Evolutionary conservation across 345 rosid species (phyloP).

Genomic region (Psidium guajava): DNA sequence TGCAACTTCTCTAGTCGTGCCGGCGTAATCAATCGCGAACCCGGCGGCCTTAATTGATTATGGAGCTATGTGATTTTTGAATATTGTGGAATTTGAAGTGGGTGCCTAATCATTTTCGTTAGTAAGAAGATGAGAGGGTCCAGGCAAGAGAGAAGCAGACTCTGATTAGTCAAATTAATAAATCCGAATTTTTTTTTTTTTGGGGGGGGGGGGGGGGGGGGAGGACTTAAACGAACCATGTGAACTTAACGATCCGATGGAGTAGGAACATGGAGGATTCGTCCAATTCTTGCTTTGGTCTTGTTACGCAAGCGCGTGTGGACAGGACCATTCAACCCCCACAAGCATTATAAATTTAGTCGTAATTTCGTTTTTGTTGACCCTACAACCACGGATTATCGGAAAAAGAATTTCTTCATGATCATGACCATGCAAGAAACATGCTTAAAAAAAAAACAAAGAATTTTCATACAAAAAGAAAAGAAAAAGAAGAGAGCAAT

Average conservation of each 20-base stretch:
- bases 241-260: no score
- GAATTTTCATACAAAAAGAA: no score
- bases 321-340: background rate
- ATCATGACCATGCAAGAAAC: background rate
- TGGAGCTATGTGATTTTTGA: background rate
- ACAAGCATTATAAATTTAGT: background rate
- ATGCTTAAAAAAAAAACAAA: background rate
- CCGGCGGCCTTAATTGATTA: background rate
- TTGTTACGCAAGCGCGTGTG: background rate
- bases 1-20: background rate
- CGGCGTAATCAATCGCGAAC: background rate
- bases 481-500: no score
- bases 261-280: background rate
- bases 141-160: background rate
- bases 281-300: background rate
- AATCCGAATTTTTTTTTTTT: no score
- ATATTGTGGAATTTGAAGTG: background rate
- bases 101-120: background rate
- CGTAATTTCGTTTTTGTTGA: background rate
- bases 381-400: slow-evolving; percentile 1
- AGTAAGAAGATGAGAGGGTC: background rate
- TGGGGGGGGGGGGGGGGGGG: no score
- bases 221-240: no score
- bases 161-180: background rate
- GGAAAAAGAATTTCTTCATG: background rate